Conservation (phyloP, 202 grass and related monocot genomes). For the Schoenoplectus tabernaemontani region DNA sequence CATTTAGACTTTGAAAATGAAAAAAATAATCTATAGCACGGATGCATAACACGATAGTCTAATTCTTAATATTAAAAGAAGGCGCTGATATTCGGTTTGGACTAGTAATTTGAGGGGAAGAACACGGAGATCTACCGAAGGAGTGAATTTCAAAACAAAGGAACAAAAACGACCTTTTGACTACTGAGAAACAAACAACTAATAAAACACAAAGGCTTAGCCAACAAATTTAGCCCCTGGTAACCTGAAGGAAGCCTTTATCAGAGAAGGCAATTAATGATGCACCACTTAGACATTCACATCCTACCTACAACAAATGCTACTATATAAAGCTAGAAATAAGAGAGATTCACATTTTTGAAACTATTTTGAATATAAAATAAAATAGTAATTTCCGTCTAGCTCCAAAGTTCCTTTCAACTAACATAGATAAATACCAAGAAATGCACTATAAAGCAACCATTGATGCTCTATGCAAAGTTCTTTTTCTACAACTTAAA, state of each 20-base stretch:
- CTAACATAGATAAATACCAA: constrained; percentile 26
- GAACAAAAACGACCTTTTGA: constrained; percentile 12
- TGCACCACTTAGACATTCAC: constrained; percentile 64
- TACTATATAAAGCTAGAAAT: constrained; percentile 42
- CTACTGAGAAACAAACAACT: not conserved
- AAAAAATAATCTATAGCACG: no score
- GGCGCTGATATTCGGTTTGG: not conserved
- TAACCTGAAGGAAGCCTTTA: constrained; percentile 25
- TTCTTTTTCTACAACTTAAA: constrained; percentile 3
- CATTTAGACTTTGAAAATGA: no score
- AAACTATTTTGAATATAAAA: constrained; percentile 18
- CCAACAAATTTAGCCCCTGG: not conserved
- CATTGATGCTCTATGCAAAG: not conserved
- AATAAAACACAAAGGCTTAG: constrained; percentile 11
- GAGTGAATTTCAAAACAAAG: constrained; percentile 9
- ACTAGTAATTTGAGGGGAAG: not conserved
- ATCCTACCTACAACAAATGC: constrained; percentile 59
- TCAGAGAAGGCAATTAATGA: constrained; percentile 43
- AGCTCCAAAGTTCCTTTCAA: constrained; percentile 83
- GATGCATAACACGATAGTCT: no score
- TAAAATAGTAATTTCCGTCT: constrained; percentile 45
- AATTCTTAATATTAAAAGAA: no score
- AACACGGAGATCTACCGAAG: not conserved
- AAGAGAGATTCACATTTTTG: no score
- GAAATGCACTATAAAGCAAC: constrained; percentile 4